These are phyloP conservation scores for Mycena indigotica DNA, from an alignment of 768 basidiomycete genomes.

Conservation along the genomic window DNA sequence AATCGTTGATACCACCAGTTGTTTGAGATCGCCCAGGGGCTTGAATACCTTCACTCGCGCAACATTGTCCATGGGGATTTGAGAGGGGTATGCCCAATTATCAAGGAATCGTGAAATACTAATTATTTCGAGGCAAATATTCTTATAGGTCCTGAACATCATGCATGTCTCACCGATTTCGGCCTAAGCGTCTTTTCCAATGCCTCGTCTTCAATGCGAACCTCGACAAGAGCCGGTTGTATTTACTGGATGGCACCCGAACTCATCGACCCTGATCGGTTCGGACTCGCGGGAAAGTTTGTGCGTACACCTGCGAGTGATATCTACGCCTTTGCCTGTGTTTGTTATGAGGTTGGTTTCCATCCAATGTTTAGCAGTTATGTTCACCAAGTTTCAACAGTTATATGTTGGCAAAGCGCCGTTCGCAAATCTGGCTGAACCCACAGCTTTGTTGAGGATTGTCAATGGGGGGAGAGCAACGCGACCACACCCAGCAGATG, in stretches of 20 bases:
- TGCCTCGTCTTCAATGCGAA: conserved; percentile 19
- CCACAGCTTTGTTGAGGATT: not conserved
- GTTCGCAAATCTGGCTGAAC: conserved; percentile 13
- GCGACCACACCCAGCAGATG: not conserved
- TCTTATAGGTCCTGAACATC: conserved; percentile 23
- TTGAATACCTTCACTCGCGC: conserved; percentile 22
- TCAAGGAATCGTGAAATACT: not conserved
- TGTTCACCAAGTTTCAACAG: conserved; percentile 4
- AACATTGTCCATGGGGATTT: conserved; percentile 27
- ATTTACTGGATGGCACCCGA: conserved; percentile 36
- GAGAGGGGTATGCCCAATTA: conserved; percentile 18
- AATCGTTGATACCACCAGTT: conserved; percentile 15
- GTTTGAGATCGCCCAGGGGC: conserved; percentile 21
- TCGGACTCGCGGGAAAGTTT: conserved; percentile 15
- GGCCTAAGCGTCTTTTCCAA: conserved; percentile 30
- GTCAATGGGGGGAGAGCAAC: not conserved
- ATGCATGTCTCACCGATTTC: conserved; percentile 33
- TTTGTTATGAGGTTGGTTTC: conserved; percentile 27
- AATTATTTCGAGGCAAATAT: conserved; percentile 25
- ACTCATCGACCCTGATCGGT: conserved; percentile 25
- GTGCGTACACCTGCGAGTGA: conserved; percentile 26
- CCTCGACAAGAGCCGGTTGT: conserved; percentile 22
- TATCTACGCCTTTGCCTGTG: conserved; percentile 33
- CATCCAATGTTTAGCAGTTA: not conserved
- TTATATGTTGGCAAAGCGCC: conserved; percentile 24